These are phyloP conservation scores for Cnidoscolus chayamansa DNA, from an alignment of 441 rosid species.

Conservation along the genomic window DNA sequence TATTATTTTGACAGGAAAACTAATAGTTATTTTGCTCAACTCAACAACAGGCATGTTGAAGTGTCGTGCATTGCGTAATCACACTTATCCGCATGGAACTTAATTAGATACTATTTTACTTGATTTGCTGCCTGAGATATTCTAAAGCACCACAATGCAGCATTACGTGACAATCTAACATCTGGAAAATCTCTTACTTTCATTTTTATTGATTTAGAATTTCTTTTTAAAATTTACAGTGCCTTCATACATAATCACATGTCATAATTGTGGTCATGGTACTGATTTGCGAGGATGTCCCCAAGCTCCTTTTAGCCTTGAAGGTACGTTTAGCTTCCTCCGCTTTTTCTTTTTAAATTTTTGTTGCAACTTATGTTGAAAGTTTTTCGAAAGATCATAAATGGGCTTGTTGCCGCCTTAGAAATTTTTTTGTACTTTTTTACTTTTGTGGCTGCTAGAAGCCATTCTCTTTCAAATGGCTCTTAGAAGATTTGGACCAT, in stretches of 20 bases:
- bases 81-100: neutral
- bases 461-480: constrained; percentile 6
- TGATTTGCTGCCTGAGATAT: neutral
- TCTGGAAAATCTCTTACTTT: neutral
- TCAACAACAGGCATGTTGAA: neutral
- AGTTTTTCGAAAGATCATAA: neutral
- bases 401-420: neutral
- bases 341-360: neutral
- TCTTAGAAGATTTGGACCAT: neutral
- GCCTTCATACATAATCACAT: constrained; percentile 73
- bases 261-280: constrained; percentile 94
- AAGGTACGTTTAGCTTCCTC: constrained; percentile 45
- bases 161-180: neutral
- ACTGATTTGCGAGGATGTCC: constrained; percentile 94
- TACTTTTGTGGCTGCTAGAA: neutral
- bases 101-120: neutral
- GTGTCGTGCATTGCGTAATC: neutral
- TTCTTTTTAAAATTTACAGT: constrained; percentile 42
- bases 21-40: neutral
- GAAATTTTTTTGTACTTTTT: no score
- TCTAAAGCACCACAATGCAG: neutral
- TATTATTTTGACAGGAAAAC: neutral
- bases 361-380: neutral
- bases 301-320: constrained; percentile 63
- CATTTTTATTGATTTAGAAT: neutral